A percentile compares a stretch with the other conserved stretches of the same genome.
phyloP scores from a whole-genome alignment of 2,329 filamentous ascomycete genomes.

The Bipolaris sorokiniana region DNA sequence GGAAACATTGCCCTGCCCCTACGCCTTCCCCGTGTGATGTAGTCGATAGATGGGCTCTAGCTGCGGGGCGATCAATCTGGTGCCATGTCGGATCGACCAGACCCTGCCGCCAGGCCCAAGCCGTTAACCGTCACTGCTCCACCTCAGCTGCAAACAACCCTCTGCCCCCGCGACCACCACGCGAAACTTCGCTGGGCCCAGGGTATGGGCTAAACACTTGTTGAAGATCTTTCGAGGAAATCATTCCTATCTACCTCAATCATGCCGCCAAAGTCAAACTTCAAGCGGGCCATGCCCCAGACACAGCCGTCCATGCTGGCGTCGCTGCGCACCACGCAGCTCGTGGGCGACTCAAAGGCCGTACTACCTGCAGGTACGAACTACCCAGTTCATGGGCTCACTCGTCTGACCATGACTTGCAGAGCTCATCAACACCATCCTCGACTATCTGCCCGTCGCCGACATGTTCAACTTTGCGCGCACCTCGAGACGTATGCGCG shows the following conservation, averaged over 20 bases:
- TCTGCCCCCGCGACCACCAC: conserved; percentile 13
- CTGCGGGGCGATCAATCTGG: conserved; percentile 15
- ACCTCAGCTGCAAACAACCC: conserved; percentile 6
- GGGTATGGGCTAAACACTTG: conserved; percentile 13
- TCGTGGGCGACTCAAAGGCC: conserved; percentile 78
- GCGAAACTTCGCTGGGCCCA: conserved; percentile 9
- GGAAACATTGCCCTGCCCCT: not conserved
- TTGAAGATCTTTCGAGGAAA: not conserved
- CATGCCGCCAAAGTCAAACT: conserved; percentile 56
- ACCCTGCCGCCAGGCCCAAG: conserved; percentile 18
- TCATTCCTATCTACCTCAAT: not conserved
- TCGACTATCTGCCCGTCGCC: conserved; percentile 85
- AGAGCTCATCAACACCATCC: conserved; percentile 87
- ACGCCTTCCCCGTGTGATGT: not conserved
- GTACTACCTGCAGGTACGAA: conserved; percentile 77
- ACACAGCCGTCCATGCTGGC: conserved; percentile 64
- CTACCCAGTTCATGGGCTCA: not conserved
- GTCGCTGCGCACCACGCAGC: conserved; percentile 78
- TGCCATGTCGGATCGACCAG: conserved; percentile 17
- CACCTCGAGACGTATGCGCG: conserved; percentile 82
- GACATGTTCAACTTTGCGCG: conserved; percentile 87
- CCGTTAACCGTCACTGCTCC: conserved; percentile 19
- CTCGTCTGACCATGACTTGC: conserved; percentile 4
- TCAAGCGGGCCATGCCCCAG: conserved; percentile 52
- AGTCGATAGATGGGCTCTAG: conserved; percentile 3